phyloP scores from a whole-genome alignment of 1,284 basidiomycete species.

The Ceratobasidium sp. region DNA sequence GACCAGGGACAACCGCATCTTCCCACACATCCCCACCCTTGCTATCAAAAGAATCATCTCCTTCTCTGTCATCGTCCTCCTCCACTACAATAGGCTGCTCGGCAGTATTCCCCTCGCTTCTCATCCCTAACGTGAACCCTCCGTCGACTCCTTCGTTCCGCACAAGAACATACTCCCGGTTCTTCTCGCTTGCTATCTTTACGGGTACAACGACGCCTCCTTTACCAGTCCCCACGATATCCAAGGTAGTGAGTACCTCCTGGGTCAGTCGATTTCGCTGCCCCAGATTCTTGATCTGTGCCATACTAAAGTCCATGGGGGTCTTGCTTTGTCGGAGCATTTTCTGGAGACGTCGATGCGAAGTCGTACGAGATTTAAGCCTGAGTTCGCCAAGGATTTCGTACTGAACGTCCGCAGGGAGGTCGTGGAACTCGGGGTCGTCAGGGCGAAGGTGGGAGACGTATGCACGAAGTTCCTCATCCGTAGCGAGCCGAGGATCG shows the following conservation, averaged over 20 bases:
- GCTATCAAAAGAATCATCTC: conserved; percentile 53
- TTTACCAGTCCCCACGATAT: conserved; percentile 85
- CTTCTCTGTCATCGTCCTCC: conserved; percentile 58
- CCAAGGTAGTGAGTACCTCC: conserved; percentile 92
- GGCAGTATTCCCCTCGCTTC: conserved; percentile 74
- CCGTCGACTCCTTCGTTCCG: conserved; percentile 88
- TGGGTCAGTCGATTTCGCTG: conserved; percentile 94
- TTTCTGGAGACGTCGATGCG: conserved; percentile 87
- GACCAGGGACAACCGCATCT: conserved; percentile 65
- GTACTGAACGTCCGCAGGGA: conserved; percentile 97
- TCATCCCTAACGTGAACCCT: conserved; percentile 93
- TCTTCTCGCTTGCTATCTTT: conserved; percentile 93
- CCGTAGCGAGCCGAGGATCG: conserved; percentile 92
- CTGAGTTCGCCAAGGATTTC: conserved; percentile 97
- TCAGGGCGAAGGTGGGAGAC: conserved; percentile 94
- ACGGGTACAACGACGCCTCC: conserved; percentile 87
- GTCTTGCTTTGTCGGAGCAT: conserved; percentile 88
- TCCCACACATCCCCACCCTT: conserved; percentile 78
- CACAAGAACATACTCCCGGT: conserved; percentile 91
- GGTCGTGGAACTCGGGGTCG: conserved; percentile 93
- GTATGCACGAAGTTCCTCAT: conserved; percentile 89
- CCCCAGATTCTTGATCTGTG: conserved; percentile 91
- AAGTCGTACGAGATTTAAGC: conserved; percentile 93
- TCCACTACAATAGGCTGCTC: conserved; percentile 91
- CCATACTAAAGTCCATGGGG: conserved; percentile 93